Percentiles rank a stretch among this genome's conserved stretches.
Conservation (phyloP, 1,139 yeast species). For the Diutina catenulata region DNA sequence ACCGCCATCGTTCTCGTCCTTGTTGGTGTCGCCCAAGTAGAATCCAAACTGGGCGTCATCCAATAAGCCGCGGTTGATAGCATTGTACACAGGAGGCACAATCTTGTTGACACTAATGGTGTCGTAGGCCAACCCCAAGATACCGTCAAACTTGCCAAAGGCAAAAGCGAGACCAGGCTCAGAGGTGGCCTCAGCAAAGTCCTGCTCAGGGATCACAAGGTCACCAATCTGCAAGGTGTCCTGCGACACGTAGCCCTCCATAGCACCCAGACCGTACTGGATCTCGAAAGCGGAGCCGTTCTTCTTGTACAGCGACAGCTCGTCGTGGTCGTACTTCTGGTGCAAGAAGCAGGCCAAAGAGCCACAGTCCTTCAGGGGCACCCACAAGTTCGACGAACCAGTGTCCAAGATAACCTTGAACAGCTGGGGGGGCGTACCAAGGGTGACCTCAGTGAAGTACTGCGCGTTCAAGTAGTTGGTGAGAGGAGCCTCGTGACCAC, state of each 20-base stretch:
- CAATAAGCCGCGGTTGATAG: slow-evolving; percentile 66
- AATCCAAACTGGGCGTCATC: slow-evolving; percentile 83
- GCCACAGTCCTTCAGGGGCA: slow-evolving; percentile 78
- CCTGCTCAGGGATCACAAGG: slow-evolving; percentile 73
- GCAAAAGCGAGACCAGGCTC: slow-evolving; percentile 98
- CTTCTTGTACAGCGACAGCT: slow-evolving; percentile 68
- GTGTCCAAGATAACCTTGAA: slow-evolving; percentile 91
- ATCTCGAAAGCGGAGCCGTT: slow-evolving; percentile 81
- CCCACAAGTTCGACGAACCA: slow-evolving; percentile 95
- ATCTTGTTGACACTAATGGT: slow-evolving; percentile 78
- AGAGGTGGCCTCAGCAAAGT: slow-evolving; percentile 90
- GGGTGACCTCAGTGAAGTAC: slow-evolving; percentile 76
- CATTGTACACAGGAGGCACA: slow-evolving; percentile 90
- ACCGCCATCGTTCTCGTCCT: slow-evolving; percentile 62
- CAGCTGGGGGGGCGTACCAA: slow-evolving; percentile 88
- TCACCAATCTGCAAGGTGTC: slow-evolving; percentile 77
- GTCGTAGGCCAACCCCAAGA: slow-evolving; percentile 87
- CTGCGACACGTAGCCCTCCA: slow-evolving; percentile 84
- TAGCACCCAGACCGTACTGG: slow-evolving; percentile 84
- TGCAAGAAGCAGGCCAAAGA: slow-evolving; percentile 94
- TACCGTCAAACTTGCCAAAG: slow-evolving; percentile 96
- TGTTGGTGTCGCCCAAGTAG: slow-evolving; percentile 67
- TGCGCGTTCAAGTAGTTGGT: slow-evolving; percentile 92
- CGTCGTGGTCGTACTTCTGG: slow-evolving; percentile 72
- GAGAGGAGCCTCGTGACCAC: slow-evolving; percentile 51